Evolutionary conservation across 805 yeast species (phyloP).

Genomic region (Candida lessepsii): DNA sequence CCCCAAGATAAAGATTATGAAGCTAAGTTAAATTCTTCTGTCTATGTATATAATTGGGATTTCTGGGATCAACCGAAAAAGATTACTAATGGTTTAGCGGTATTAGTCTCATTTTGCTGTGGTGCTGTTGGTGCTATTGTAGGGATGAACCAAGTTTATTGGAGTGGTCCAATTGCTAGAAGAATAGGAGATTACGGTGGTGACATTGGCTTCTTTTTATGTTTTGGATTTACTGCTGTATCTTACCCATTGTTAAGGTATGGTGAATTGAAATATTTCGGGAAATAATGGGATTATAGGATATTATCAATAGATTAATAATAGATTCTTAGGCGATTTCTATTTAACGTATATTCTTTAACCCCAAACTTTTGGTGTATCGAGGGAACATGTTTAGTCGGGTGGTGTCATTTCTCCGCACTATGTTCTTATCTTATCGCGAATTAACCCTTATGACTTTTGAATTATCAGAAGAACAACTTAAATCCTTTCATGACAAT

Average conservation of each 20-base stretch:
- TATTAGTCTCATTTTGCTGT: conserved; percentile 73
- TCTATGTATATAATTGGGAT: conserved; percentile 28
- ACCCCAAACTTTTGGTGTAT: no score
- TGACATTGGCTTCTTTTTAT: conserved; percentile 84
- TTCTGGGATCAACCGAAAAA: conserved; percentile 27
- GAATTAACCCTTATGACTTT: no score
- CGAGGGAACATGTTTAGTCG: no score
- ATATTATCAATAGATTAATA: no score
- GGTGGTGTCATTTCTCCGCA: no score
- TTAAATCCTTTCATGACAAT: conserved; percentile 47
- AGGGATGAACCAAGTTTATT: conserved; percentile 90
- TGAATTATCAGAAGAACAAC: conserved; percentile 47
- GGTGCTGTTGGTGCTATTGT: conserved; percentile 84
- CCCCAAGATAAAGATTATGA: conserved; percentile 10
- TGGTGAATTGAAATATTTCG: conserved; percentile 62
- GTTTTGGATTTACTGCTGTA: conserved; percentile 62
- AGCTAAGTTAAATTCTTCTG: conserved; percentile 8
- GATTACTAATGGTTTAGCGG: conserved; percentile 50
- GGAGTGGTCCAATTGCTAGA: conserved; percentile 66
- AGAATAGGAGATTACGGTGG: conserved; percentile 70
- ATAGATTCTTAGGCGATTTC: no score
- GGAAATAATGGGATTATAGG: conserved; percentile 20
- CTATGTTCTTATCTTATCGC: no score
- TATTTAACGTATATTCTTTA: no score
- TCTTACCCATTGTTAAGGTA: conserved; percentile 59